Percentiles rank a stretch among this genome's conserved stretches.
These are phyloP conservation scores for Nicotiana noctiflora DNA, from an alignment of 257 asterid genomes.

Conservation along the genomic window DNA sequence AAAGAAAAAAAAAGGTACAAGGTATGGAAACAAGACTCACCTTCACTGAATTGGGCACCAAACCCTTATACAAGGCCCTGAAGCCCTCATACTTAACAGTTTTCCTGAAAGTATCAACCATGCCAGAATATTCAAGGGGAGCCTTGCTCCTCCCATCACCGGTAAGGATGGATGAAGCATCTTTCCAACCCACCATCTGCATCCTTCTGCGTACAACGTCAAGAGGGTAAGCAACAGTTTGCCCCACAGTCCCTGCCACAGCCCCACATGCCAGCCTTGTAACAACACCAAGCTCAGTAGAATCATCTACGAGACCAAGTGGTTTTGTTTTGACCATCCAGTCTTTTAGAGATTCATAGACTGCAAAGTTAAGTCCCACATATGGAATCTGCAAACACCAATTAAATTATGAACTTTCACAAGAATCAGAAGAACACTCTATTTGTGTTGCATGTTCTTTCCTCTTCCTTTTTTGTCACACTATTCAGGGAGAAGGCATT, in stretches of 20 bases:
- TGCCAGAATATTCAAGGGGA: constrained; percentile 72
- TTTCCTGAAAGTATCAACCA: constrained; percentile 94
- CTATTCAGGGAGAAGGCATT: background rate
- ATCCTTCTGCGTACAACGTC: constrained; percentile 94
- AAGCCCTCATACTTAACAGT: constrained; percentile 83
- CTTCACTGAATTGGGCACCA: constrained; percentile 97
- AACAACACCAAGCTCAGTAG: constrained; percentile 61
- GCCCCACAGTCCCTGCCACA: constrained; percentile 94
- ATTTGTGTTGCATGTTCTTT: background rate
- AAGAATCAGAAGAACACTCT: background rate
- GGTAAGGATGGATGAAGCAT: constrained; percentile 70
- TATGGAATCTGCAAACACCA: constrained; percentile 72
- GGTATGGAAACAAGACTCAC: constrained; percentile 33
- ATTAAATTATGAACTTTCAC: constrained; percentile 4
- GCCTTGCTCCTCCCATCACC: constrained; percentile 76
- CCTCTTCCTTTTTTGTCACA: background rate
- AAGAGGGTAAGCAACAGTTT: constrained; percentile 95
- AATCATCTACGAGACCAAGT: constrained; percentile 62
- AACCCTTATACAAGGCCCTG: constrained; percentile 90
- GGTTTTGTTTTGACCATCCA: constrained; percentile 64
- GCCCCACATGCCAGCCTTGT: constrained; percentile 96
- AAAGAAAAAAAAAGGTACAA: background rate
- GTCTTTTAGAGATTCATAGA: constrained; percentile 92
- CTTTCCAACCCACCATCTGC: constrained; percentile 99
- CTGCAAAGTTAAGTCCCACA: constrained; percentile 97